Evolutionary conservation across 2,329 filamentous ascomycete species (phyloP).

Genomic region (Neocatenulostroma microsporum): DNA sequence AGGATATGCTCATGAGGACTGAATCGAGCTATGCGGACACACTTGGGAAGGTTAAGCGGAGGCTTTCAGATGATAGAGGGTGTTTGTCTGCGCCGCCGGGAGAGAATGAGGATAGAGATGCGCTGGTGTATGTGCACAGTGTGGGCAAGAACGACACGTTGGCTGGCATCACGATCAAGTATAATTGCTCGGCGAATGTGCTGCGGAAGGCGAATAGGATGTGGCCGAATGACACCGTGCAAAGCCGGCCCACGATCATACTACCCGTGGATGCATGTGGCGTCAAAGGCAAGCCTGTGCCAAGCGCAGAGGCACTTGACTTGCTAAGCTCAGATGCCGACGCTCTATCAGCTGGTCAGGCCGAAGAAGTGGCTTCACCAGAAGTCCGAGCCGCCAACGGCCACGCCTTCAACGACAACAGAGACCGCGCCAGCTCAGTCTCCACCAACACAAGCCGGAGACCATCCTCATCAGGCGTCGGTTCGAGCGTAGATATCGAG

Average conservation of each 20-base stretch:
- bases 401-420: conserved; percentile 10
- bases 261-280: conserved; percentile 86
- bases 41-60: conserved; percentile 50
- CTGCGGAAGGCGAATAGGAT: conserved; percentile 85
- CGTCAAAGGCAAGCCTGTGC: conserved; percentile 61
- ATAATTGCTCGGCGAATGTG: conserved; percentile 74
- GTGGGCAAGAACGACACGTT: conserved; percentile 79
- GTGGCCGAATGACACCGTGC: conserved; percentile 89
- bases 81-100: conserved; percentile 42
- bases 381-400: conserved; percentile 21
- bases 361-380: conserved; percentile 33
- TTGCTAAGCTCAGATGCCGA: conserved; percentile 26
- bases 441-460: conserved; percentile 28
- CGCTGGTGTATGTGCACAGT: conserved; percentile 83
- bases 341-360: conserved; percentile 21
- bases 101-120: conserved; percentile 60
- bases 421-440: conserved; percentile 32
- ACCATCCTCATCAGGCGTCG: conserved; percentile 27
- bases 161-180: conserved; percentile 82
- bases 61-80: conserved; percentile 57
- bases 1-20: conserved; percentile 36
- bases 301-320: conserved; percentile 28
- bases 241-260: conserved; percentile 70
- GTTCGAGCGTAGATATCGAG: conserved; percentile 46
- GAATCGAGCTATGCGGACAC: conserved; percentile 37